Evolutionary conservation across 2,329 filamentous ascomycete genomes (phyloP), one percentile per base, ranked within the genome.

Genomic region (Cladosporium colombiae): DNA sequence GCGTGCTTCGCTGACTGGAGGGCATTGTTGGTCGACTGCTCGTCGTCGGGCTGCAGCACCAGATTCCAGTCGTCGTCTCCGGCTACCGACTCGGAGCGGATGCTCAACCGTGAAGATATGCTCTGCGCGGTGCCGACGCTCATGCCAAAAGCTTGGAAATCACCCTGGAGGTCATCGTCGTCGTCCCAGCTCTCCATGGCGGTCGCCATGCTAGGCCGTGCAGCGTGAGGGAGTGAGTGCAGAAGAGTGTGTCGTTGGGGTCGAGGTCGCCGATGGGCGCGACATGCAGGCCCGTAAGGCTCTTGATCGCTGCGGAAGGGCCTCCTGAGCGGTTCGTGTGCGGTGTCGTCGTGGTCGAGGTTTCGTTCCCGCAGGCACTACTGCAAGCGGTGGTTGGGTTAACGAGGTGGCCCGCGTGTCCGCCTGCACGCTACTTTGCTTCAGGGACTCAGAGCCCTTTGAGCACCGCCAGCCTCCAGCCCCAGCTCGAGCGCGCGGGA

Each of bases 11-110:
- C 94, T 7, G 92, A 91, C 27, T 91, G 87, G 73, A 99, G 94
- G 67, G 95, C 93, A 75, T 96, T 91, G 71, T 89, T 81, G 11
- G 91, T 96, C 1, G 92, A 92, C 69, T 87, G 85, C 73, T 96
- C 91, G 76, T 97, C 93, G 75, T 95, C 91, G 58, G 89, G 91
- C 2, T 92, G 89, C 33, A 98, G 81, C 71, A 94, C 86, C 25
- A 98, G 86, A 72, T 97, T 92, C 82, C 89, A 93, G 78, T 97
- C 92, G 73, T 97, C 92, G 73, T 96, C 92, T 68, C 88, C 91
- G 68, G 79, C 83, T 69, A 61, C 72, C 70, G 92, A 86, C 74
- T 96, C 93, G 64, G 92, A 97, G 72, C 90, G 90, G 73, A 92
- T 87, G 21, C 93, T 96, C 70, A 88, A 81, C 71, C 91, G 90